Evolutionary conservation across 2,329 filamentous ascomycete species (phyloP).

Genomic region (Ophiosphaerella korrae): DNA sequence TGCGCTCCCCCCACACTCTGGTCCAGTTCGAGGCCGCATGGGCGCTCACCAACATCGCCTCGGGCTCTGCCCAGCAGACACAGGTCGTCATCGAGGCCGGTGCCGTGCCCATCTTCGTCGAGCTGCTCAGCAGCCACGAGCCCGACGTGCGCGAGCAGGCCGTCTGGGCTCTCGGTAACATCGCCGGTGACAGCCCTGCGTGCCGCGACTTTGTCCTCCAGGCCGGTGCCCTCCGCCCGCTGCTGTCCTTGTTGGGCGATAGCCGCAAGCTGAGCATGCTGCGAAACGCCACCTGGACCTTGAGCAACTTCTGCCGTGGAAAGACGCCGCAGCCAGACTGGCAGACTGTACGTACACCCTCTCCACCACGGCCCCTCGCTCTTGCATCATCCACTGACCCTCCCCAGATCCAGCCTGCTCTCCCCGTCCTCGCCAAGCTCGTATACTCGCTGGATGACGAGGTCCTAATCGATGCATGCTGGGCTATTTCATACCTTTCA

Average conservation of each 20-base stretch:
- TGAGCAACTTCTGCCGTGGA: slow-evolving; percentile 99
- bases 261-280: slow-evolving; percentile 99
- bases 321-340: slow-evolving; percentile 99
- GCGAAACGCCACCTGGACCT: slow-evolving; percentile 96
- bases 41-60: slow-evolving; percentile 99
- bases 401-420: slow-evolving; percentile 83
- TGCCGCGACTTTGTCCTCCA: slow-evolving; percentile 96
- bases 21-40: slow-evolving; percentile 99
- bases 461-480: slow-evolving; percentile 98
- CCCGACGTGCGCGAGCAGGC: slow-evolving; percentile 98
- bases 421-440: slow-evolving; percentile 93
- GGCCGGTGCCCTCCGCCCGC: slow-evolving; percentile 86
- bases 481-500: slow-evolving; percentile 98
- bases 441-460: slow-evolving; percentile 99
- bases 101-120: slow-evolving; percentile 97
- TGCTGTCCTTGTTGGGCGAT: slow-evolving; percentile 88
- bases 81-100: slow-evolving; percentile 99
- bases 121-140: slow-evolving; percentile 92
- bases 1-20: slow-evolving; percentile 94
- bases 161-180: slow-evolving; percentile 98
- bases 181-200: slow-evolving; percentile 95
- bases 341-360: slow-evolving; percentile 73
- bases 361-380: neutral
- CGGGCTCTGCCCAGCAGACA: slow-evolving; percentile 93
- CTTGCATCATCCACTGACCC: slow-evolving; percentile 1